A percentile compares a stretch with the other conserved stretches of the same genome.
These are phyloP conservation scores for Komagataella populi DNA, from an alignment of 805 yeast species.

Conservation along the genomic window DNA sequence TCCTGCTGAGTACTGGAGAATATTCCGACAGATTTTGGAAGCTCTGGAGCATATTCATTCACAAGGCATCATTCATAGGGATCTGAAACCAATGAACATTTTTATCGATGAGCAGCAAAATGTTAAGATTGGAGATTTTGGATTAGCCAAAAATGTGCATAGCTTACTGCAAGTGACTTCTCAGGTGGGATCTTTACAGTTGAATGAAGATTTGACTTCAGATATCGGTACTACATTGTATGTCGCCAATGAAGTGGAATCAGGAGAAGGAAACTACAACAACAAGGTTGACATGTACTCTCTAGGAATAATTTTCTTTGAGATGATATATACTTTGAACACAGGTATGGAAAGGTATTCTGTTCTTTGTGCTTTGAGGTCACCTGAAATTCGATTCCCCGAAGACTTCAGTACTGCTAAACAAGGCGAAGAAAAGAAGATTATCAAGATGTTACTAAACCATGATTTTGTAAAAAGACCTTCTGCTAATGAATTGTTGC, in stretches of 20 bases:
- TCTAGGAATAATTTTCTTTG: slow-evolving; percentile 87
- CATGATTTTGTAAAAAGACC: slow-evolving; percentile 77
- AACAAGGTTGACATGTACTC: slow-evolving; percentile 96
- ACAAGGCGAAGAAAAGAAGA: slow-evolving; percentile 44
- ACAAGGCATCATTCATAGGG: slow-evolving; percentile 91
- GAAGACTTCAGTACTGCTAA: slow-evolving; percentile 40
- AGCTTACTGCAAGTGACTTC: slow-evolving; percentile 13
- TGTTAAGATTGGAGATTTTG: slow-evolving; percentile 93
- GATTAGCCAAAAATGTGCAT: slow-evolving; percentile 85
- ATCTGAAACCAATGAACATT: slow-evolving; percentile 88
- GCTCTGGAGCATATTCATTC: slow-evolving; percentile 86
- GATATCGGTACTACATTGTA: slow-evolving; percentile 91
- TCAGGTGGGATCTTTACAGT: slow-evolving; percentile 10
- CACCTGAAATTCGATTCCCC: slow-evolving; percentile 55
- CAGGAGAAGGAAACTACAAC: slow-evolving; percentile 64
- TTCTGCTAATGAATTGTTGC: slow-evolving; percentile 58
- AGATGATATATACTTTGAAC: slow-evolving; percentile 75
- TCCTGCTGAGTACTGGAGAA: slow-evolving; percentile 78
- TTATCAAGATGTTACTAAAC: slow-evolving; percentile 53
- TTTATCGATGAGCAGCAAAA: slow-evolving; percentile 85
- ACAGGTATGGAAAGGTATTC: slow-evolving; percentile 91
- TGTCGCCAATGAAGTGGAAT: slow-evolving; percentile 79
- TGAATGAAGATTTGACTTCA: slow-evolving; percentile 68
- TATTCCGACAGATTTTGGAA: slow-evolving; percentile 76
- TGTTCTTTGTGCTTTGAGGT: slow-evolving; percentile 53